Evolutionary conservation across 352 stramenopile genomes (phyloP).

Genomic region (Phytopythium ostracodes): DNA sequence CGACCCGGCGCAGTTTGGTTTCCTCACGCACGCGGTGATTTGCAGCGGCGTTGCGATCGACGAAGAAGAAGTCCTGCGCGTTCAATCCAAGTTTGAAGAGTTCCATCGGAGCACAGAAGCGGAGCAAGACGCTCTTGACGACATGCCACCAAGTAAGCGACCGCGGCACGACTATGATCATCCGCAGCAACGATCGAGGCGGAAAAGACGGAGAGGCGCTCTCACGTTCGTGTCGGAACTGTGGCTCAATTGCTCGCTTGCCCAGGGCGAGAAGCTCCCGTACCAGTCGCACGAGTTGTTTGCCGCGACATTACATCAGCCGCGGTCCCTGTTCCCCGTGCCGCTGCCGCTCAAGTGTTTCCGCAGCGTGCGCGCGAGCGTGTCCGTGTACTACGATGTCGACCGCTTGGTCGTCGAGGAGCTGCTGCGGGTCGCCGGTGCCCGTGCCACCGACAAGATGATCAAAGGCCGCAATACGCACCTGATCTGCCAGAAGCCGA

Average conservation of each 20-base stretch:
- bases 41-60: slow-evolving; percentile 46
- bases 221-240: slow-evolving; percentile 64
- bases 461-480: slow-evolving; percentile 54
- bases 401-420: slow-evolving; percentile 61
- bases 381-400: slow-evolving; percentile 57
- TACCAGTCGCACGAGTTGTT: slow-evolving; percentile 54
- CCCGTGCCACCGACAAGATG: slow-evolving; percentile 43
- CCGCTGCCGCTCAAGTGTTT: slow-evolving; percentile 51
- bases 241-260: slow-evolving; percentile 69
- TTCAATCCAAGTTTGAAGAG: slow-evolving; percentile 17
- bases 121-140: slow-evolving; percentile 1
- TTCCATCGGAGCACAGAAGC: slow-evolving; percentile 4
- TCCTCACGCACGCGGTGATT: slow-evolving; percentile 63
- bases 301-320: slow-evolving; percentile 25
- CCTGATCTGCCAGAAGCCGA: slow-evolving; percentile 43
- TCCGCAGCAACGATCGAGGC: not conserved
- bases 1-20: slow-evolving; percentile 47
- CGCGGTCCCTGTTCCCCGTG: slow-evolving; percentile 40
- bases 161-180: slow-evolving; percentile 8
- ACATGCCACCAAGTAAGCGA: slow-evolving; percentile 13
- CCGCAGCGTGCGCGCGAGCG: slow-evolving; percentile 37
- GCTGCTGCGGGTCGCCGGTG: slow-evolving; percentile 51
- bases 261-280: slow-evolving; percentile 34
- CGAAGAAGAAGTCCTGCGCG: slow-evolving; percentile 18
- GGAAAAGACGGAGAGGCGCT: slow-evolving; percentile 17